These are phyloP conservation scores for Trichomonascus vanleenenianus DNA, from an alignment of 805 yeast genomes.

Conservation along the genomic window DNA sequence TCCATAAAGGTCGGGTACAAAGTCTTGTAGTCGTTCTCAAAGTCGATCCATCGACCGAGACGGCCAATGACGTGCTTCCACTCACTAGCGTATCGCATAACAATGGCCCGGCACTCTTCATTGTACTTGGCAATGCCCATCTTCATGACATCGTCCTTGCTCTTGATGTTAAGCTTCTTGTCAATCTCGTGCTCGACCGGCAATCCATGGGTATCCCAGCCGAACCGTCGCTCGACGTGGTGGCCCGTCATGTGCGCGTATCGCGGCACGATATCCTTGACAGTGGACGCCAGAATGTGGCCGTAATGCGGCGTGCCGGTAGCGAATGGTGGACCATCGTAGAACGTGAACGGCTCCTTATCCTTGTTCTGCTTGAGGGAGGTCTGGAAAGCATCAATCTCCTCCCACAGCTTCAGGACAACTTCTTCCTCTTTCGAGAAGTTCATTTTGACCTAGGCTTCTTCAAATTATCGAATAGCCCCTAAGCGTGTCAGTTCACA, in stretches of 20 bases:
- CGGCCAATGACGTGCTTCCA: conserved; percentile 93
- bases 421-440: conserved; percentile 89
- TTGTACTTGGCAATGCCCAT: conserved; percentile 94
- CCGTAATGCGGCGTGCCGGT: conserved; percentile 99
- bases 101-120: conserved; percentile 91
- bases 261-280: conserved; percentile 94
- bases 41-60: conserved; percentile 98
- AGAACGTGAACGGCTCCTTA: conserved; percentile 82
- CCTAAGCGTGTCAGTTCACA: too few species aligned
- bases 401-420: conserved; percentile 74
- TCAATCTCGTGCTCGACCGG: conserved; percentile 99
- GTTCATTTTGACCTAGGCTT: conserved; percentile 26
- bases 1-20: conserved; percentile 96
- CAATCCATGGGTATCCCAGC: conserved; percentile 99
- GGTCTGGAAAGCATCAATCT: conserved; percentile 88
- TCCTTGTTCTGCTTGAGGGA: conserved; percentile 77
- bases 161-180: conserved; percentile 88
- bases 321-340: conserved; percentile 99
- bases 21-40: conserved; percentile 96
- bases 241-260: conserved; percentile 97
- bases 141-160: conserved; percentile 89
- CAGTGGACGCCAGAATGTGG: conserved; percentile 92
- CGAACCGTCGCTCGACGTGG: conserved; percentile 94
- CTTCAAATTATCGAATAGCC: too few species aligned
- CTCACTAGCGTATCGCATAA: conserved; percentile 92